A percentile compares a stretch with the other conserved stretches of the same genome.
phyloP scores from a whole-genome alignment of 2,329 filamentous ascomycete species.

The Rhynchosporium secalis region DNA sequence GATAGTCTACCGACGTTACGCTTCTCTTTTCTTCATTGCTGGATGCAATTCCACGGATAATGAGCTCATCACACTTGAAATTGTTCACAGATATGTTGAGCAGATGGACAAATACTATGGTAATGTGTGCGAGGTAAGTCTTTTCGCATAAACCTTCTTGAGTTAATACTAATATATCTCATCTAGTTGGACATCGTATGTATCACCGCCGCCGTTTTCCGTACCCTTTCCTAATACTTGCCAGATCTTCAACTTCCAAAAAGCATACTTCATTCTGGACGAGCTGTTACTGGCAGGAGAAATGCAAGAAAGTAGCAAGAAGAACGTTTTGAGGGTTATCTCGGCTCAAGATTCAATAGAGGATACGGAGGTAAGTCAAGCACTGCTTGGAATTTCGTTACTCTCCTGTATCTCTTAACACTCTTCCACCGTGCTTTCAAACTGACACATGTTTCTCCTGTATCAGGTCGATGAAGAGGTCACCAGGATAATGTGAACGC shows the following conservation, averaged over 20 bases:
- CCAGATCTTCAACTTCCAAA: conserved; percentile 96
- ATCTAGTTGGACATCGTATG: conserved; percentile 35
- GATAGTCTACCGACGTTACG: conserved; percentile 97
- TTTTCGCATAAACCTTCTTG: neutral
- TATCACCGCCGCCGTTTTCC: neutral
- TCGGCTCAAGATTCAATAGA: conserved; percentile 96
- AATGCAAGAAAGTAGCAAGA: conserved; percentile 98
- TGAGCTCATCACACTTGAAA: conserved; percentile 95
- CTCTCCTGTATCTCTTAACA: neutral
- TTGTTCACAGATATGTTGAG: conserved; percentile 98
- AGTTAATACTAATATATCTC: conserved; percentile 17
- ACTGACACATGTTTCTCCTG: conserved; percentile 55
- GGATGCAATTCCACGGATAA: conserved; percentile 97
- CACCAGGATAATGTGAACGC: conserved; percentile 42
- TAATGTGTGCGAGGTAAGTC: conserved; percentile 88
- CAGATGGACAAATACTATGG: conserved; percentile 99
- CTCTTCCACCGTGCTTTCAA: conserved; percentile 44
- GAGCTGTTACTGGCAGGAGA: conserved; percentile 94
- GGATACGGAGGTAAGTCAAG: conserved; percentile 86
- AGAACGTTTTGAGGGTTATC: conserved; percentile 95
- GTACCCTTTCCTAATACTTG: conserved; percentile 7
- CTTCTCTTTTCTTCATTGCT: conserved; percentile 98
- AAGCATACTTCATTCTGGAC: conserved; percentile 98
- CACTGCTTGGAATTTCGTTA: conserved; percentile 13
- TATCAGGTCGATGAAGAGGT: conserved; percentile 42